Base-by-base conservation (phyloP, 2,329 filamentous ascomycete genomes). In the Emericellopsis cladophorae region DNA sequence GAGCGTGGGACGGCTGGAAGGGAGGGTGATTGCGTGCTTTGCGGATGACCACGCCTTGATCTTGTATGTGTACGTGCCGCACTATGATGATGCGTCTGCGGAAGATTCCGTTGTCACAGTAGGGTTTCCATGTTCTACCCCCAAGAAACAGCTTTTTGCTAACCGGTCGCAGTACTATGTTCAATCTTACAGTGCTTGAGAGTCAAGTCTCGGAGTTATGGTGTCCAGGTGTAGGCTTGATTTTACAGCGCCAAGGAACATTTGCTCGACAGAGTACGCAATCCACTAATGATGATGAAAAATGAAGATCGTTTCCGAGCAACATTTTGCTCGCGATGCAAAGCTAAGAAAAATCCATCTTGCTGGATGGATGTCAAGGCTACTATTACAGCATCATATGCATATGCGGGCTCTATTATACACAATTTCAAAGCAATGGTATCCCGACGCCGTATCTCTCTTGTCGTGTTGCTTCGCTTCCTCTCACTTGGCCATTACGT, bases 21-120 rank as follows among this genome's bases (percentile, higher is more conserved):
- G 88, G 1, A 74, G 87, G 49, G 90, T 96, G 40, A 92, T 96
- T 66, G 92, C 89, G 42, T 95, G 89, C 56, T 88, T 93, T 58
- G 79, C 79, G 32, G 72, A 92, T 53, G 82, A 85, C 40, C 80
- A 88, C 56, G 84, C 85, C 3, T 59, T 93, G 46, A 86, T 92
- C 33, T 65, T 92, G 22, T 92, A 92, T 54, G 86, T 92, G 3
- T 92, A 88, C 51, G 69, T 92, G 26, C 72, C 81, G 12, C 75
- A 79, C 49, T 78, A 80, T 40, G 83, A 87, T 43, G 79, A 81
- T 52, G 70, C 69, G 3, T 58, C 61, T 2, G 72, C 71, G 1
- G 80, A 84, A 21, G 81, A 86, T 51, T 82, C 80, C 3, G 83
- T 89, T 24, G 67, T 92, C 42, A 90, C 85, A 36, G 83, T 86